These are phyloP conservation scores for Orbilia javanica DNA, from an alignment of 2,329 filamentous ascomycete species.

Conservation along the genomic window DNA sequence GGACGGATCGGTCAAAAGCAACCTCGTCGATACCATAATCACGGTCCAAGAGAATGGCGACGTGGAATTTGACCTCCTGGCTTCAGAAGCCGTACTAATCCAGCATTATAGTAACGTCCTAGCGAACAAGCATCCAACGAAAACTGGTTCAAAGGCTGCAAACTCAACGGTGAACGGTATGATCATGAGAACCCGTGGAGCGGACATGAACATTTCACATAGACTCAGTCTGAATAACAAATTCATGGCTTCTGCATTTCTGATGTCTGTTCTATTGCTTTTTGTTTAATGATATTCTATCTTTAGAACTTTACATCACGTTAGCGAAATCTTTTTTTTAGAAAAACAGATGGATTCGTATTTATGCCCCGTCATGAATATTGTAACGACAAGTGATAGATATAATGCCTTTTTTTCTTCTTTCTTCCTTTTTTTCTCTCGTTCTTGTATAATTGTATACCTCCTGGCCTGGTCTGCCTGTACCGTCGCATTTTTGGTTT, in stretches of 20 bases:
- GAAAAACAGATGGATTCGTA: no score
- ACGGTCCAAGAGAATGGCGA: conserved; percentile 26
- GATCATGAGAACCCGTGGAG: conserved; percentile 39
- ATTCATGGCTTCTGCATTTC: neutral
- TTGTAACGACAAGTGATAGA: no score
- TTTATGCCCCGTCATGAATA: no score
- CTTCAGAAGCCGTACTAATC: conserved; percentile 41
- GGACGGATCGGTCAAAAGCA: conserved; percentile 17
- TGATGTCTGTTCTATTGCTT: neutral
- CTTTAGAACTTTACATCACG: neutral
- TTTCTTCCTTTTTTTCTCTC: no score
- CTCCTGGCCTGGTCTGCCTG: no score
- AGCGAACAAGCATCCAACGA: conserved; percentile 47
- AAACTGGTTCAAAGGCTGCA: conserved; percentile 12
- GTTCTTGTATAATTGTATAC: no score
- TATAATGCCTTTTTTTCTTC: no score
- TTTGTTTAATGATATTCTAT: neutral
- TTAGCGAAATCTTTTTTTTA: no score
- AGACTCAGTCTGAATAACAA: neutral
- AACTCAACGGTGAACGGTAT: conserved; percentile 27
- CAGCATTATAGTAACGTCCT: conserved; percentile 36
- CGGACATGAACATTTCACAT: neutral
- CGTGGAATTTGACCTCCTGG: conserved; percentile 34
- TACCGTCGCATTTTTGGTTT: no score
- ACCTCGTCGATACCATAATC: conserved; percentile 42